phyloP scores from a whole-genome alignment of 208 protist genomes.

The Leishmania braziliensis region DNA sequence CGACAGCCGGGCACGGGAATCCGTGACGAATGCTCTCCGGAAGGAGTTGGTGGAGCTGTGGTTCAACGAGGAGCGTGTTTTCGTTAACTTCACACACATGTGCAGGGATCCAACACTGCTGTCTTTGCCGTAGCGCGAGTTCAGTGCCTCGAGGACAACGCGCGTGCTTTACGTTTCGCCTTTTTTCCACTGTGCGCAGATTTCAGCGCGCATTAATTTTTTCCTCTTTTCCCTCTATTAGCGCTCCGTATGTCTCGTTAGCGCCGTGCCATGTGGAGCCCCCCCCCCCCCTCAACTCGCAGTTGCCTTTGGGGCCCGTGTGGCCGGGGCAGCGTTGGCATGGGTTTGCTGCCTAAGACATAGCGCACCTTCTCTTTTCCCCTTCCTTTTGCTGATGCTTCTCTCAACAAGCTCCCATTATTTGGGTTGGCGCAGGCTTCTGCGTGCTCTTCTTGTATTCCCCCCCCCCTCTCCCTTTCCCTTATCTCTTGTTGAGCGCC shows the following conservation, averaged over 20 bases:
- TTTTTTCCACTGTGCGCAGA: too few relatives aligned
- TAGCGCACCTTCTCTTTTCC: too few relatives aligned
- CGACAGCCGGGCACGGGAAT: conserved; percentile 25
- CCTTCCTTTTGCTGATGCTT: not conserved
- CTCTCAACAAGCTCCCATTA: not conserved
- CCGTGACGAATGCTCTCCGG: conserved; percentile 5
- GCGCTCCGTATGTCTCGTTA: not conserved
- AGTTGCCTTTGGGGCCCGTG: not conserved
- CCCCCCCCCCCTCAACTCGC: not conserved
- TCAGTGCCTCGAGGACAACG: not conserved
- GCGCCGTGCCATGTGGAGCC: not conserved
- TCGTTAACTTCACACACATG: conserved; percentile 24
- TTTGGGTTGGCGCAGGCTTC: not conserved
- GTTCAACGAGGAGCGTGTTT: conserved; percentile 24
- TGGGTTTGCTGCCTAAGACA: not conserved
- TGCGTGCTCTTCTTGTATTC: not conserved
- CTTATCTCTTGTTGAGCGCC: not conserved
- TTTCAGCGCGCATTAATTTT: too few relatives aligned
- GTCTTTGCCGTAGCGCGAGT: not conserved
- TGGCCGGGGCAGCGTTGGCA: not conserved
- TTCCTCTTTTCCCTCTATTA: not conserved
- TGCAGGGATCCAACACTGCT: conserved; percentile 27
- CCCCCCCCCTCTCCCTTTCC: too few relatives aligned
- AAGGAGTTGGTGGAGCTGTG: conserved; percentile 37
- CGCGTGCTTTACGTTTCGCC: not conserved